Conservation (phyloP, 805 yeast genomes). For the Jamesozyma rosinii region DNA sequence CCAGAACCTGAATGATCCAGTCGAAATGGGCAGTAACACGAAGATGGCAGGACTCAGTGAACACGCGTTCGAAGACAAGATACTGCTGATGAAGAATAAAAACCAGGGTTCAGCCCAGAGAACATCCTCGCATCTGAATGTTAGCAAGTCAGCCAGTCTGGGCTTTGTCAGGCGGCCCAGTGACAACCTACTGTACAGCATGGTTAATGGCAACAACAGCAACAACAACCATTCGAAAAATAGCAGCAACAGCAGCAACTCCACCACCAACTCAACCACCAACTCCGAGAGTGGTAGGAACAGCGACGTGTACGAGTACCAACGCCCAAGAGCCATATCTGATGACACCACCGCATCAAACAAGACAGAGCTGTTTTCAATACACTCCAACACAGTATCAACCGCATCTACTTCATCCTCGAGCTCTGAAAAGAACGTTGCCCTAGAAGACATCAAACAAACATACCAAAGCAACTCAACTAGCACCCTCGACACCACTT, state of each 20-base stretch:
- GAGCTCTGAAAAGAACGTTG: not conserved
- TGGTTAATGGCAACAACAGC: not conserved
- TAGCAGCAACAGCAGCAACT: not conserved
- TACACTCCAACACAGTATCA: not conserved
- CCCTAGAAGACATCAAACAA: not conserved
- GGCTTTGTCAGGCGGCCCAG: not conserved
- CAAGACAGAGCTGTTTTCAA: constrained; percentile 22
- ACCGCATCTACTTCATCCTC: not conserved
- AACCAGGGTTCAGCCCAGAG: not conserved
- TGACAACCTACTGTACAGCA: too few species aligned
- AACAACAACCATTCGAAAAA: not conserved
- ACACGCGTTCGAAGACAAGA: not conserved
- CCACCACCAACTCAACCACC: too few species aligned
- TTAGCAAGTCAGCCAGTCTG: not conserved
- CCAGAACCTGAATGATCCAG: not conserved
- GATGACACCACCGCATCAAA: constrained; percentile 23
- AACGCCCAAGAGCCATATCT: constrained; percentile 22
- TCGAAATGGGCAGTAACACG: not conserved
- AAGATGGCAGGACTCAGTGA: not conserved
- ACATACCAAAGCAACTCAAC: not conserved
- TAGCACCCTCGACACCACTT: not conserved
- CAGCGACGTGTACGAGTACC: not conserved
- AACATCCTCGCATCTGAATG: not conserved
- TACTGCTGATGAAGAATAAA: not conserved
- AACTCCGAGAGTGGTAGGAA: too few species aligned